phyloP scores from a whole-genome alignment of 352 stramenopile species.

The Phytophthora vignae region DNA sequence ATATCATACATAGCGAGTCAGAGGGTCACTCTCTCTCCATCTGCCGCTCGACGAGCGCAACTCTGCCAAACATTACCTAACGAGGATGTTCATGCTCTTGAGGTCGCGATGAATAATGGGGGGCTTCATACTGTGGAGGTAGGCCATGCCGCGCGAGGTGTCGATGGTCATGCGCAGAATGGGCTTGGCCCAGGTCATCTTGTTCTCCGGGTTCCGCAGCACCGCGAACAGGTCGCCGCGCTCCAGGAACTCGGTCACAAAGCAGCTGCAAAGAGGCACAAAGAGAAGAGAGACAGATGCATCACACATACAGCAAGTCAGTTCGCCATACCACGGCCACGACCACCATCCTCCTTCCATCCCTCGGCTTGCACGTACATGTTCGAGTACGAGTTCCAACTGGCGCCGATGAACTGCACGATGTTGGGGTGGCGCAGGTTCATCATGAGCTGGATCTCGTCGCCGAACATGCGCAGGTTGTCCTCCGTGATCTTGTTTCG shows the following conservation, averaged over 20 bases:
- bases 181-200: constrained; percentile 85
- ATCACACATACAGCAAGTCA: constrained; percentile 14
- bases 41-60: constrained; percentile 11
- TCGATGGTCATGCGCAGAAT: constrained; percentile 92
- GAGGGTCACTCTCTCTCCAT: constrained; percentile 10
- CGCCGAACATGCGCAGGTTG: constrained; percentile 90
- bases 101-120: constrained; percentile 99
- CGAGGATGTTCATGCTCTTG: constrained; percentile 95
- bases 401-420: constrained; percentile 91
- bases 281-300: not conserved
- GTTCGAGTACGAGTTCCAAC: constrained; percentile 93
- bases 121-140: constrained; percentile 97
- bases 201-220: constrained; percentile 82
- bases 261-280: constrained; percentile 61
- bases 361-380: constrained; percentile 64
- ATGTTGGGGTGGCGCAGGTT: constrained; percentile 91
- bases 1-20: constrained; percentile 22
- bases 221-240: constrained; percentile 85
- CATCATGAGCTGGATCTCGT: constrained; percentile 93
- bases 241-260: constrained; percentile 90
- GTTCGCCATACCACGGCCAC: not conserved
- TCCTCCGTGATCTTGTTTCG: constrained; percentile 91
- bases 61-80: constrained; percentile 54
- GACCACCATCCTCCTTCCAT: not conserved
- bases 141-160: constrained; percentile 95